These are phyloP conservation scores for Serendipita indica DNA, from an alignment of 768 basidiomycete genomes.

Conservation along the genomic window DNA sequence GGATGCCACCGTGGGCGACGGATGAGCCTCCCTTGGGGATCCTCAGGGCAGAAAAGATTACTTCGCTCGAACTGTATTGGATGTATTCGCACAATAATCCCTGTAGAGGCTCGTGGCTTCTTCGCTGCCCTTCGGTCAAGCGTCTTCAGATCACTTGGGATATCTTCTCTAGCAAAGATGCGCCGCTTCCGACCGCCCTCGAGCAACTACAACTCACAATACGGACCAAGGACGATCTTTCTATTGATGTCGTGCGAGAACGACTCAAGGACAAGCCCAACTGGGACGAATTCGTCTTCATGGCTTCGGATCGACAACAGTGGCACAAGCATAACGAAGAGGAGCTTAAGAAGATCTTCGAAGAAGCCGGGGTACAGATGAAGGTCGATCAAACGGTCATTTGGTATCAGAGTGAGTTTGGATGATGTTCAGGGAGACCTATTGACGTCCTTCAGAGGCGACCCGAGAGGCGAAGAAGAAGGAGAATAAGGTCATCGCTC, in stretches of 20 bases:
- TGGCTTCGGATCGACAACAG: neutral
- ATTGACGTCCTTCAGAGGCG: neutral
- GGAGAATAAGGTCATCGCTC: neutral
- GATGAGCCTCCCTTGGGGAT: neutral
- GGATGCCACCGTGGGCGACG: neutral
- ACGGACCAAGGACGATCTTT: neutral
- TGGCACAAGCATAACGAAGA: neutral
- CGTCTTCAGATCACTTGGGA: neutral
- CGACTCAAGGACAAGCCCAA: neutral
- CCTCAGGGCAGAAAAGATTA: neutral
- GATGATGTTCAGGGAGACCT: neutral
- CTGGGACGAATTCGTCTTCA: neutral
- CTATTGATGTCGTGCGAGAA: neutral
- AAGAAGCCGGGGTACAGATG: neutral
- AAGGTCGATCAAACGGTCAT: neutral
- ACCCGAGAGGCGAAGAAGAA: neutral
- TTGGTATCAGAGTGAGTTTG: neutral
- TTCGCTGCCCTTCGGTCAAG: neutral
- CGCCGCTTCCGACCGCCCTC: neutral
- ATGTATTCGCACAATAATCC: neutral
- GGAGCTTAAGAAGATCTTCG: neutral
- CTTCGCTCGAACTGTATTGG: neutral
- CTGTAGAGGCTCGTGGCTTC: neutral
- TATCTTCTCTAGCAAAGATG: neutral
- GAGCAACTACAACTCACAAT: neutral